Conservation (phyloP, 139 green algal species). For the Chlorella sp. region DNA sequence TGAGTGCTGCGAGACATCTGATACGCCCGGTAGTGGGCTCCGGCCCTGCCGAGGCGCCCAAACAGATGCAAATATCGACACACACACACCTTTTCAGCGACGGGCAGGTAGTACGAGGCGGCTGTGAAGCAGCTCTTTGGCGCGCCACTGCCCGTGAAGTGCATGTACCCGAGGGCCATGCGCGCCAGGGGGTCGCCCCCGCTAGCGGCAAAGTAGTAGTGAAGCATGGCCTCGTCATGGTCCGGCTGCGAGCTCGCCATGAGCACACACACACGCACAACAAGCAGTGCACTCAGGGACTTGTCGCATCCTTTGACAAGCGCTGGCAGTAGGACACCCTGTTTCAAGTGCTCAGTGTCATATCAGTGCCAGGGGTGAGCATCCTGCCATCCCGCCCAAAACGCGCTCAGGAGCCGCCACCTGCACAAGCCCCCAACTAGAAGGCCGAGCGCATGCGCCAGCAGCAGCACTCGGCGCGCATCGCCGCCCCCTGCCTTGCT, state of each 20-base stretch:
- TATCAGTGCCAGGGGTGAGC: too few species aligned
- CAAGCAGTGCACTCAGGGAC: too few species aligned
- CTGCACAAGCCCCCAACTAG: not conserved
- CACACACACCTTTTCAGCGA: conserved; percentile 55
- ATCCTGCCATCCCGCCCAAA: too few species aligned
- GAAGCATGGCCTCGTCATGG: conserved; percentile 48
- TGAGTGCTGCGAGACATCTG: not conserved
- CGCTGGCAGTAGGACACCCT: too few species aligned
- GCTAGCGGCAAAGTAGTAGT: conserved; percentile 77
- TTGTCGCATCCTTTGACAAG: too few species aligned
- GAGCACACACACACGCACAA: not conserved
- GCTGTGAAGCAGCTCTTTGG: conserved; percentile 73
- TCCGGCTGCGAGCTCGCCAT: conserved; percentile 50
- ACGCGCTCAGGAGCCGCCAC: not conserved
- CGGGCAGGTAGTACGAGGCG: conserved; percentile 80
- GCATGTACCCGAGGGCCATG: conserved; percentile 77
- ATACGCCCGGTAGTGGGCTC: too few species aligned
- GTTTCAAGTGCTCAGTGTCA: too few species aligned
- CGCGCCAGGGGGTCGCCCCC: conserved; percentile 56
- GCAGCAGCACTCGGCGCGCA: too few species aligned
- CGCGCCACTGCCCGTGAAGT: conserved; percentile 67
- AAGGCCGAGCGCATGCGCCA: too few species aligned
- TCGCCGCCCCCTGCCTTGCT: too few species aligned
- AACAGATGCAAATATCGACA: too few species aligned
- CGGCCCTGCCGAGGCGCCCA: too few species aligned